Conservation (phyloP, 257 asterid species). For the Scutellaria galericulata region DNA sequence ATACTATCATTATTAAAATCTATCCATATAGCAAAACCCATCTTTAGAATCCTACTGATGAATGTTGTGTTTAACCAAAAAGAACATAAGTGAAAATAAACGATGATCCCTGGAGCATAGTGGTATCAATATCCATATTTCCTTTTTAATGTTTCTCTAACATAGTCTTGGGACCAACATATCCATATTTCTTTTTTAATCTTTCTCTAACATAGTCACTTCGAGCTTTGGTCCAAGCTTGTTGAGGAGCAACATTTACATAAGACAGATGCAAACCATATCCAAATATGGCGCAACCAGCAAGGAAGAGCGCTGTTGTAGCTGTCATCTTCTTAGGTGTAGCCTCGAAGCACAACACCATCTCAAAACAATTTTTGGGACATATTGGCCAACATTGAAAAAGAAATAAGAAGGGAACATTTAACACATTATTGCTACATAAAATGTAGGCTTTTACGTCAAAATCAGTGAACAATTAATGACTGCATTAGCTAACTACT, state of each 20-base stretch:
- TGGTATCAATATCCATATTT: slow-evolving; percentile 41
- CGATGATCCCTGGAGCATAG: not conserved
- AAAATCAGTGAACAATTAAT: not conserved
- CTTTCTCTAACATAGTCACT: too few species aligned
- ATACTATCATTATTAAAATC: not conserved
- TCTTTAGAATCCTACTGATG: not conserved
- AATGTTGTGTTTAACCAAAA: not conserved
- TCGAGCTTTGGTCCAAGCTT: slow-evolving; percentile 69
- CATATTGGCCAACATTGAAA: not conserved
- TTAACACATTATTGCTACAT: not conserved
- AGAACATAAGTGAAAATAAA: not conserved
- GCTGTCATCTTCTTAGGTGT: slow-evolving; percentile 52
- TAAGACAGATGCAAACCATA: slow-evolving; percentile 66
- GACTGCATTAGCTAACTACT: not conserved
- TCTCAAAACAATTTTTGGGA: slow-evolving; percentile 26
- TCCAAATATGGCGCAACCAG: slow-evolving; percentile 57
- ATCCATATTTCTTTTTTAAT: slow-evolving; percentile 45
- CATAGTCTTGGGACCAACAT: slow-evolving; percentile 42
- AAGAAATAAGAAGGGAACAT: slow-evolving; percentile 21
- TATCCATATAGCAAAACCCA: not conserved
- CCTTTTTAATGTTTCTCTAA: slow-evolving; percentile 63
- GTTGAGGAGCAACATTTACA: slow-evolving; percentile 70
- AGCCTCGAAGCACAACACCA: slow-evolving; percentile 67
- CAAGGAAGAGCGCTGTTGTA: slow-evolving; percentile 49
- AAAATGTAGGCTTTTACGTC: not conserved